Conservation (phyloP, 768 basidiomycete species). For the Pholiota molesta region DNA sequence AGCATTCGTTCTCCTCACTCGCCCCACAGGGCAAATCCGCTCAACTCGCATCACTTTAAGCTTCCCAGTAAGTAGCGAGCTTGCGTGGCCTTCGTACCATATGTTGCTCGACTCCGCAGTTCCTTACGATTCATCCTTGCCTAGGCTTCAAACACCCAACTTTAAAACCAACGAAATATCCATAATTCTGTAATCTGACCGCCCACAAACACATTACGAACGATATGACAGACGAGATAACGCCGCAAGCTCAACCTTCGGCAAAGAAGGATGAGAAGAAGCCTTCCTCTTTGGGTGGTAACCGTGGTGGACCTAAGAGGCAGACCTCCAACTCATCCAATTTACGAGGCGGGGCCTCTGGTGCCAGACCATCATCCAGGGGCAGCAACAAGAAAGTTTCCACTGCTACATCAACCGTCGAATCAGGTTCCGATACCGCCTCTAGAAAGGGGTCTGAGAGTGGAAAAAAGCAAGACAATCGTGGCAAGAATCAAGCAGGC, state of each 20-base stretch:
- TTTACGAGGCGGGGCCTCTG: slow-evolving; percentile 44
- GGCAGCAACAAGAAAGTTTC: slow-evolving; percentile 65
- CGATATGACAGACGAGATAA: slow-evolving; percentile 86
- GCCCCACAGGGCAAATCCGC: slow-evolving; percentile 91
- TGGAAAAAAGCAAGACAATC: slow-evolving; percentile 58
- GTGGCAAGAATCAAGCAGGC: slow-evolving; percentile 55
- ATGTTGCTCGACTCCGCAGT: slow-evolving; percentile 7
- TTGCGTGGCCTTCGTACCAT: slow-evolving; percentile 1
- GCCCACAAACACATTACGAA: slow-evolving; percentile 64
- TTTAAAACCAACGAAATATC: slow-evolving; percentile 42
- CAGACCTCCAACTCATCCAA: slow-evolving; percentile 54
- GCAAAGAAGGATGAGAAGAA: slow-evolving; percentile 80
- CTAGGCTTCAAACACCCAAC: slow-evolving; percentile 16
- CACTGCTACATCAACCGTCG: slow-evolving; percentile 44
- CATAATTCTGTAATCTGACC: slow-evolving; percentile 50
- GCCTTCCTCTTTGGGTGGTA: slow-evolving; percentile 47
- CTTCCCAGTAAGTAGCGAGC: slow-evolving; percentile 43
- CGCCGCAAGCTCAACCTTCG: slow-evolving; percentile 56
- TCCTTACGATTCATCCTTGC: slow-evolving; percentile 12
- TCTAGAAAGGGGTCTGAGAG: slow-evolving; percentile 59
- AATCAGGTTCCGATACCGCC: slow-evolving; percentile 76
- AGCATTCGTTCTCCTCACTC: slow-evolving; percentile 71
- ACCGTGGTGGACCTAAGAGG: slow-evolving; percentile 58
- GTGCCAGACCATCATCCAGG: slow-evolving; percentile 64
- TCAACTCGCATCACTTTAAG: slow-evolving; percentile 46